Conservation (phyloP, 2,329 filamentous ascomycete species). For the Fusarium brachygibbosum region DNA sequence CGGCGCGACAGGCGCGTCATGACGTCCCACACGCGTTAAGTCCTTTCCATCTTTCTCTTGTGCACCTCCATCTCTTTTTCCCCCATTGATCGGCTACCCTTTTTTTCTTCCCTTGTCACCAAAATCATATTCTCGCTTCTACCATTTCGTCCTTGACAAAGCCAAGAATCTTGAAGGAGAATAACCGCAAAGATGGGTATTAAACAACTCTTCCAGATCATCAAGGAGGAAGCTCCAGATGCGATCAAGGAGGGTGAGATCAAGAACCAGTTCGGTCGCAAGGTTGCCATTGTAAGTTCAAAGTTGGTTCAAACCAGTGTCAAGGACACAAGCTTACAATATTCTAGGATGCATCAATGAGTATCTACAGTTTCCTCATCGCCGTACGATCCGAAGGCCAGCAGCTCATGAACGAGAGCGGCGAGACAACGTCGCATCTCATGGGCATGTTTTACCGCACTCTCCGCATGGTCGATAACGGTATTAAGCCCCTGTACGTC, state of each 20-base stretch:
- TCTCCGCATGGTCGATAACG: slow-evolving; percentile 96
- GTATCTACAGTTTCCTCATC: slow-evolving; percentile 98
- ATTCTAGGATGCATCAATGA: slow-evolving; percentile 80
- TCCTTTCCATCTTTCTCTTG: slow-evolving; percentile 33
- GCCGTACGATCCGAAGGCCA: slow-evolving; percentile 97
- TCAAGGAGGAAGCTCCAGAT: slow-evolving; percentile 94
- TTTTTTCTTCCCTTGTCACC: background rate
- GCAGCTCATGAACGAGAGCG: slow-evolving; percentile 93
- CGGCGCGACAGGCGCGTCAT: slow-evolving; percentile 51
- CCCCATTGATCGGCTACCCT: slow-evolving; percentile 1
- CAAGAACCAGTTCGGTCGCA: slow-evolving; percentile 98
- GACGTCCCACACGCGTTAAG: slow-evolving; percentile 46
- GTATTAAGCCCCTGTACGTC: slow-evolving; percentile 98
- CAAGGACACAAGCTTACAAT: slow-evolving; percentile 11
- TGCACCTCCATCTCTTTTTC: slow-evolving; percentile 14
- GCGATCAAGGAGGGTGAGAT: slow-evolving; percentile 97
- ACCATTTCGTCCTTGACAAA: background rate
- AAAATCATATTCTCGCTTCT: background rate
- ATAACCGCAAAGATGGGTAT: slow-evolving; percentile 67
- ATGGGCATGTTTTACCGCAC: slow-evolving; percentile 99
- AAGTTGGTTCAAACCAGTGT: background rate
- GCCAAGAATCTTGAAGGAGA: slow-evolving; percentile 5
- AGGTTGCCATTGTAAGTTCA: slow-evolving; percentile 89
- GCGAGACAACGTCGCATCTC: slow-evolving; percentile 96
- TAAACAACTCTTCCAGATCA: slow-evolving; percentile 82